Evolutionary conservation across 805 yeast genomes (phyloP).

Genomic region (Jamesozyma jinghongensis): DNA sequence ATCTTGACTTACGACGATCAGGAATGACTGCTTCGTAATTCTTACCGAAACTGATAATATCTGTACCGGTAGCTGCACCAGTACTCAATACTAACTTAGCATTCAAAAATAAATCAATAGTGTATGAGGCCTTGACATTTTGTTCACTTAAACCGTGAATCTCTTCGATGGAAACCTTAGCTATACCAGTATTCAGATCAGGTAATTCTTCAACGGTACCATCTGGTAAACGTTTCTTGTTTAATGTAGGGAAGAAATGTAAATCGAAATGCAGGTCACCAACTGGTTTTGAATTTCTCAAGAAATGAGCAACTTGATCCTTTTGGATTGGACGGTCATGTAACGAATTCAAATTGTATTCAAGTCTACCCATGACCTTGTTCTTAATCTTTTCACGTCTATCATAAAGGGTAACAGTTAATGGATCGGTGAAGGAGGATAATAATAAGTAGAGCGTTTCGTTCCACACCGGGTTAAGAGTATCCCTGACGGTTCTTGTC

Average conservation of each 20-base stretch:
- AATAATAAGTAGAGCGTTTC: conserved; percentile 67
- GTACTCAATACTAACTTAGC: conserved; percentile 54
- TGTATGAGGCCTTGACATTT: conserved; percentile 51
- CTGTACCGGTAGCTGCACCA: conserved; percentile 38
- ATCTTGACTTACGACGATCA: conserved; percentile 62
- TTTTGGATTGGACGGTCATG: conserved; percentile 43
- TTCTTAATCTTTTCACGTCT: conserved; percentile 69
- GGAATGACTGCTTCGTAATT: conserved; percentile 58
- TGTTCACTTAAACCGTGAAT: conserved; percentile 28
- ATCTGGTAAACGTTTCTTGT: conserved; percentile 52
- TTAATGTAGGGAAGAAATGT: conserved; percentile 66
- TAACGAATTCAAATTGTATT: conserved; percentile 62
- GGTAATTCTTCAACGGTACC: conserved; percentile 83
- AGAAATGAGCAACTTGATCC: conserved; percentile 45
- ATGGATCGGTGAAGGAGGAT: conserved; percentile 71
- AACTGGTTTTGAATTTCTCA: conserved; percentile 75
- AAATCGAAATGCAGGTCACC: conserved; percentile 68
- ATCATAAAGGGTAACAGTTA: conserved; percentile 62
- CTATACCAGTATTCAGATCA: conserved; percentile 89
- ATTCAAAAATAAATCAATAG: conserved; percentile 62
- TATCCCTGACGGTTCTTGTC: conserved; percentile 59
- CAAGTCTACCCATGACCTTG: conserved; percentile 66
- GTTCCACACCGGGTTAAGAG: conserved; percentile 73
- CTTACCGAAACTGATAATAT: conserved; percentile 58
- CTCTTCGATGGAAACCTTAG: conserved; percentile 43